Percentiles rank a stretch among this genome's conserved stretches.
Conservation (phyloP, 1,284 basidiomycete genomes). For the Trametes hirsuta region DNA sequence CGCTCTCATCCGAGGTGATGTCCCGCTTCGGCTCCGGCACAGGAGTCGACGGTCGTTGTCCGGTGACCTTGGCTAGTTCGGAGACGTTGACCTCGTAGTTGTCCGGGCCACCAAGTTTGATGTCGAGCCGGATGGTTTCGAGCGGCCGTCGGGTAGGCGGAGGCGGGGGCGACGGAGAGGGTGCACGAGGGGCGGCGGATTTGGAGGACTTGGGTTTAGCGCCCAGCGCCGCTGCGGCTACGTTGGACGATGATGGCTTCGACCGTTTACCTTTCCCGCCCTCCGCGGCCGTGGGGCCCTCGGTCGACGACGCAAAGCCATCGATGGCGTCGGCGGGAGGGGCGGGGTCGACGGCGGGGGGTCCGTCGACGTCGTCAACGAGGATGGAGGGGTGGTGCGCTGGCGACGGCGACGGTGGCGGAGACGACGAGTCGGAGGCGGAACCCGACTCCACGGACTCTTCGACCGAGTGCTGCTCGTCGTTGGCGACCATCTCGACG, state of each 20-base stretch:
- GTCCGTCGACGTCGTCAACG: constrained; percentile 28
- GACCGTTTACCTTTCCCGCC: constrained; percentile 29
- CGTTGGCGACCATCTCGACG: constrained; percentile 26
- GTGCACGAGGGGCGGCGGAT: constrained; percentile 51
- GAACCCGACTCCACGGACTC: constrained; percentile 16
- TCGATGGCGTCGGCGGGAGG: constrained; percentile 10
- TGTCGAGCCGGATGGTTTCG: constrained; percentile 71
- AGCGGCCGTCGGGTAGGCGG: constrained; percentile 53
- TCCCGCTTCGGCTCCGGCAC: constrained; percentile 43
- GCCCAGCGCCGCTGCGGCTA: constrained; percentile 31
- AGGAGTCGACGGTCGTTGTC: constrained; percentile 65
- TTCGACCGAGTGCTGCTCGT: constrained; percentile 11
- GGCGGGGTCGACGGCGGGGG: constrained; percentile 19
- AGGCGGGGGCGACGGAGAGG: constrained; percentile 64
- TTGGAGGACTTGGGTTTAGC: constrained; percentile 50
- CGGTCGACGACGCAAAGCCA: constrained; percentile 8
- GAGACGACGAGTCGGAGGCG: constrained; percentile 15
- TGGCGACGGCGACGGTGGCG: constrained; percentile 30
- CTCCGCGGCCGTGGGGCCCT: constrained; percentile 12
- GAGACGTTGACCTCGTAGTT: constrained; percentile 75
- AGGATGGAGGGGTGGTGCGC: constrained; percentile 33
- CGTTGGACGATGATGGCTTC: constrained; percentile 33
- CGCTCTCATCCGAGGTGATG: constrained; percentile 54
- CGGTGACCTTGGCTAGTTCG: constrained; percentile 59
- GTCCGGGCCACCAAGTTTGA: constrained; percentile 68